Conservation (phyloP, 2,329 filamentous ascomycete genomes). For the Diaporthe citriasiana region DNA sequence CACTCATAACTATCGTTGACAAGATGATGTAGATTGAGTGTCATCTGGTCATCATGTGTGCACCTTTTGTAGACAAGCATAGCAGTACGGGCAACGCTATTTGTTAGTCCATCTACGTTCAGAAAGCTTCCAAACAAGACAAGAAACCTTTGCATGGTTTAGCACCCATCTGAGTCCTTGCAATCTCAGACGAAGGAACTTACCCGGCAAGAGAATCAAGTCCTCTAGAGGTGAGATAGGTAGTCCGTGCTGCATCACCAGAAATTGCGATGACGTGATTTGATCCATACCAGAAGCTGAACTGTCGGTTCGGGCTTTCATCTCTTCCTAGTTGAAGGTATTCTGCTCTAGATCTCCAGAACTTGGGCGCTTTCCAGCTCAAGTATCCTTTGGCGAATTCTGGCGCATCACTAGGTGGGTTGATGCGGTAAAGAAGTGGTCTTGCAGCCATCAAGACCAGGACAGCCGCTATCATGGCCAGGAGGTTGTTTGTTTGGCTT, state of each 20-base stretch:
- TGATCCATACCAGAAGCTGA: slow-evolving; percentile 18
- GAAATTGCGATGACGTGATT: slow-evolving; percentile 12
- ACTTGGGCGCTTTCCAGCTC: slow-evolving; percentile 1
- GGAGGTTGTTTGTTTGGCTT: background rate
- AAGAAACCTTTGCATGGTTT: background rate
- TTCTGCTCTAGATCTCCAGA: slow-evolving; percentile 4
- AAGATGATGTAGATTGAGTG: background rate
- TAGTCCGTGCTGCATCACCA: slow-evolving; percentile 6
- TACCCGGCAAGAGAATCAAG: slow-evolving; percentile 22
- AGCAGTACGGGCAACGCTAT: background rate
- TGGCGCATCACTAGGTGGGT: background rate
- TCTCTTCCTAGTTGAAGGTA: slow-evolving; percentile 5
- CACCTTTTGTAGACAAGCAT: slow-evolving; percentile 12
- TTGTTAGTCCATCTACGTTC: slow-evolving; percentile 1
- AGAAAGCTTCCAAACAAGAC: slow-evolving; percentile 20
- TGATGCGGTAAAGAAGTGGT: slow-evolving; percentile 1
- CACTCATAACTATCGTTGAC: slow-evolving; percentile 15
- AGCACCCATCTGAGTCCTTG: background rate
- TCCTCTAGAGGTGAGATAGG: slow-evolving; percentile 7
- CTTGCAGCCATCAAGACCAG: slow-evolving; percentile 11
- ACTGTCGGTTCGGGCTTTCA: background rate
- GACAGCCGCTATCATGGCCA: background rate
- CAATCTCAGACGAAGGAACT: background rate
- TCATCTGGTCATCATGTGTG: slow-evolving; percentile 8
- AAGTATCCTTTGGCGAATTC: background rate